phyloP scores from a whole-genome alignment of 2,329 filamentous ascomycete genomes.

The Dothideomycetes sp. region DNA sequence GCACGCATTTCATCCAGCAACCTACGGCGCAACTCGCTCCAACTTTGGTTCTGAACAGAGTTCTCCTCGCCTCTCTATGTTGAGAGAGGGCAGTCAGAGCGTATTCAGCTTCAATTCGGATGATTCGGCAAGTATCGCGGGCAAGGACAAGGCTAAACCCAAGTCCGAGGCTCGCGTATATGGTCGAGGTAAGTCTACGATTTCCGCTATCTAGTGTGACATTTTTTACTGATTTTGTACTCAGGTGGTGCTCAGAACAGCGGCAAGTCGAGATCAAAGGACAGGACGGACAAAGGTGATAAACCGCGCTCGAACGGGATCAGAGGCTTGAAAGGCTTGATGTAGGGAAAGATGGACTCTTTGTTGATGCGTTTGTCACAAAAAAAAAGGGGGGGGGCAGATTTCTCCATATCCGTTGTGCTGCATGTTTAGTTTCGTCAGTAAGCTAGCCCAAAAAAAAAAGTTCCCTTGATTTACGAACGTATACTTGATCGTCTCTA shows the following conservation, averaged over 20 bases:
- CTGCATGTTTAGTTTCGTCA: too few species aligned
- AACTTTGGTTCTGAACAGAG: slow-evolving; percentile 5
- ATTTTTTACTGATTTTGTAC: slow-evolving; percentile 24
- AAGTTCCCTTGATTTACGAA: too few species aligned
- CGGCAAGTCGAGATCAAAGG: slow-evolving; percentile 39
- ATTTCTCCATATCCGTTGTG: too few species aligned
- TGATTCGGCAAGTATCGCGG: not conserved
- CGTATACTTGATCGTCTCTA: too few species aligned
- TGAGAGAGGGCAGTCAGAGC: slow-evolving; percentile 29
- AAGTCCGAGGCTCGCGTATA: slow-evolving; percentile 44
- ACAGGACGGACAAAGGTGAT: slow-evolving; percentile 17
- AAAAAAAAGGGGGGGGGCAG: too few species aligned
- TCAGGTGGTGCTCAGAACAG: slow-evolving; percentile 45
- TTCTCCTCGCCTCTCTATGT: slow-evolving; percentile 16
- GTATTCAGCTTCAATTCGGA: slow-evolving; percentile 31
- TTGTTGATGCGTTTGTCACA: too few species aligned
- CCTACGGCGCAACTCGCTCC: slow-evolving; percentile 5
- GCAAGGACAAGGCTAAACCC: slow-evolving; percentile 38
- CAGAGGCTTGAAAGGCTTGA: slow-evolving; percentile 9
- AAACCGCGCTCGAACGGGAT: slow-evolving; percentile 8
- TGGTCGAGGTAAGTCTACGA: slow-evolving; percentile 42
- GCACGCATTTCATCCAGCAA: slow-evolving; percentile 1
- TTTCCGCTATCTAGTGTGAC: not conserved
- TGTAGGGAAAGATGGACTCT: slow-evolving; percentile 3
- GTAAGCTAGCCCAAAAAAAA: too few species aligned